A percentile compares a stretch with the other conserved stretches of the same genome.
phyloP scores from a whole-genome alignment of 345 rosid species.

The Kernera saxatilis region DNA sequence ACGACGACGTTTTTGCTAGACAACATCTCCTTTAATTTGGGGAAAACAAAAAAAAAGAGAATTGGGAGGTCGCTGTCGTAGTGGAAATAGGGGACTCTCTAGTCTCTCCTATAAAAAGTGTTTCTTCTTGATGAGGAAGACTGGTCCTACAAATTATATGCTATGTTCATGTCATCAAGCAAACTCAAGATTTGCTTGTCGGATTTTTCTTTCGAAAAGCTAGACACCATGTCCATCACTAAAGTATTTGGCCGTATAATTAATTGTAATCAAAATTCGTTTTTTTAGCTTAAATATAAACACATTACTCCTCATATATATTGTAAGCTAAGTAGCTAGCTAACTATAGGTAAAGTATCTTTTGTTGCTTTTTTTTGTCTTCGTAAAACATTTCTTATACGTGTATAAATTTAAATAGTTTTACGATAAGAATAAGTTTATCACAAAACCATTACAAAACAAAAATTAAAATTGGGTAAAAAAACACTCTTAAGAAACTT shows the following conservation, averaged over 20 bases:
- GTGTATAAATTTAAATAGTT: background rate
- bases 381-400: background rate
- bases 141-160: conserved; percentile 33
- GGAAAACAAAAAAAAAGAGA: background rate
- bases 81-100: conserved; percentile 15
- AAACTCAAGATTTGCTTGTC: conserved; percentile 35
- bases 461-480: background rate
- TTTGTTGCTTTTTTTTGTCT: background rate
- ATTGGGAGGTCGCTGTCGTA: conserved; percentile 11
- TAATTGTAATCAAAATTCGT: background rate
- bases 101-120: conserved; percentile 19
- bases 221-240: conserved; percentile 9
- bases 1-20: conserved; percentile 12
- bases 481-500: background rate
- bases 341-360: conserved; percentile 14
- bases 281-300: background rate
- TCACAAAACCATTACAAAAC: background rate
- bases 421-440: background rate
- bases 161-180: conserved; percentile 29
- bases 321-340: background rate
- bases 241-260: background rate
- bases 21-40: conserved; percentile 13
- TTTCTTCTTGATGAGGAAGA: conserved; percentile 13
- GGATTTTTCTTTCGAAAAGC: conserved; percentile 23
- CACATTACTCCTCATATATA: background rate